phyloP scores from a whole-genome alignment of 148 eudicot genomes.

The Vaccinium vitisidaea region DNA sequence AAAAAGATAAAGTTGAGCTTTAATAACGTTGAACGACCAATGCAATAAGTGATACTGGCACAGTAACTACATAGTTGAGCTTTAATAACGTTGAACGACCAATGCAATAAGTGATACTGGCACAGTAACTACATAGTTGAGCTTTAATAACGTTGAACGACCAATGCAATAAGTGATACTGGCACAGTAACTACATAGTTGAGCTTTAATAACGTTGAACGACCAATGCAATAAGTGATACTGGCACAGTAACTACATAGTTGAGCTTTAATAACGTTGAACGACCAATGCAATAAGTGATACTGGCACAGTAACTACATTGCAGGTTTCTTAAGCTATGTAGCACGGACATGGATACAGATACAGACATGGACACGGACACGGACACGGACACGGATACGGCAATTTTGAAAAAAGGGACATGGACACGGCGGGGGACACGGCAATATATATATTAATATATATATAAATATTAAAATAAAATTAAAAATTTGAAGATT shows the following conservation, averaged over 20 bases:
- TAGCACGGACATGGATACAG: too few species aligned
- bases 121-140: neutral
- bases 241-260: neutral
- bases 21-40: neutral
- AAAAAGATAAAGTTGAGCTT: neutral
- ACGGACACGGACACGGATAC: too few species aligned
- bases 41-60: neutral
- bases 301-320: neutral
- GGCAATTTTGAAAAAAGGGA: too few species aligned
- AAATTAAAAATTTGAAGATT: too few species aligned
- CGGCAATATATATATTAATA: too few species aligned
- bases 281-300: neutral
- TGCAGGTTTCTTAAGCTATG: too few species aligned
- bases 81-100: too few species aligned
- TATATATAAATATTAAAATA: too few species aligned
- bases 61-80: neutral
- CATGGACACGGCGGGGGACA: too few species aligned
- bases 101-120: neutral
- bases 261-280: neutral
- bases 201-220: too few species aligned
- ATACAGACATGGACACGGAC: too few species aligned
- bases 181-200: neutral
- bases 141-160: too few species aligned
- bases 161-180: neutral
- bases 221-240: neutral